A percentile compares a stretch with the other conserved stretches of the same genome.
Evolutionary conservation across 139 green algal species (phyloP).

Genomic region (Coelastrella sp.): DNA sequence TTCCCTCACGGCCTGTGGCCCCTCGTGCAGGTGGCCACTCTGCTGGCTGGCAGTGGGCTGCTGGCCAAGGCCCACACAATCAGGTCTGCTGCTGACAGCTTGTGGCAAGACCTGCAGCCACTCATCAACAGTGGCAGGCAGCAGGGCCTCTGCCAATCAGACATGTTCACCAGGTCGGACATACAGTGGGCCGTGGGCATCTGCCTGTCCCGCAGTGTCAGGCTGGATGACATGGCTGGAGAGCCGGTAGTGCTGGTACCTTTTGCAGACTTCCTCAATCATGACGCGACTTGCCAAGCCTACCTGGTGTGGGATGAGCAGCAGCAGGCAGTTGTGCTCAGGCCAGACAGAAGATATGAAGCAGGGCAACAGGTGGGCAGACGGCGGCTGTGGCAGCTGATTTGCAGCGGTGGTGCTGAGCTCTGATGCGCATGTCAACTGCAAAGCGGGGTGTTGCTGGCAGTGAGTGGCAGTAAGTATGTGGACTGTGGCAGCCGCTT

Average conservation of each 20-base stretch:
- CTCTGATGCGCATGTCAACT: not conserved
- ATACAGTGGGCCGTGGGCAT: constrained; percentile 69
- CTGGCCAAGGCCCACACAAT: constrained; percentile 54
- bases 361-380: constrained; percentile 62
- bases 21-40: not conserved
- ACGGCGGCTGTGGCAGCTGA: not conserved
- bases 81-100: constrained; percentile 44
- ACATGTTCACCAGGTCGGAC: constrained; percentile 45
- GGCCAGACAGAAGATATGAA: constrained; percentile 60
- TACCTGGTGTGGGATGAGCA: constrained; percentile 58
- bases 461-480: no score
- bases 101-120: constrained; percentile 58
- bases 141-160: constrained; percentile 20
- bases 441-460: no score
- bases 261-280: constrained; percentile 78
- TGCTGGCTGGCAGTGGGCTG: constrained; percentile 31
- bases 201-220: constrained; percentile 74
- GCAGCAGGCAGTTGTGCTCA: constrained; percentile 60
- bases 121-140: constrained; percentile 32
- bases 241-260: constrained; percentile 67
- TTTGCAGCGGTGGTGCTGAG: not conserved
- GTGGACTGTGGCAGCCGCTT: no score
- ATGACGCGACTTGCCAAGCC: constrained; percentile 42
- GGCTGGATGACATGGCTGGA: constrained; percentile 52
- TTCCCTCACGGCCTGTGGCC: not conserved